phyloP scores from a whole-genome alignment of 352 stramenopile species.

The Globisporangium sylvaticum region DNA sequence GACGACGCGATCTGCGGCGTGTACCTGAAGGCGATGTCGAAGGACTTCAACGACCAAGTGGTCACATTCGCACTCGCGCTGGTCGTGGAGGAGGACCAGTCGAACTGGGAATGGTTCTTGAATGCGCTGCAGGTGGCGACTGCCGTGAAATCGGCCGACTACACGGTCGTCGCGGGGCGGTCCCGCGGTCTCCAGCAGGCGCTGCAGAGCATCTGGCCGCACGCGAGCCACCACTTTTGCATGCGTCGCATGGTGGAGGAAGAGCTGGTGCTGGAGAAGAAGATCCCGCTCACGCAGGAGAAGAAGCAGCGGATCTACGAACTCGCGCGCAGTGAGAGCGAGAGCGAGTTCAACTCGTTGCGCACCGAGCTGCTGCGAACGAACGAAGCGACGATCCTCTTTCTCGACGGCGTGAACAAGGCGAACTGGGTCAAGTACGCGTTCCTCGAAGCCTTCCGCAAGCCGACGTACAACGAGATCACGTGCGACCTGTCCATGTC shows the following conservation, averaged over 20 bases:
- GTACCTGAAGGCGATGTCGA: conserved; percentile 66
- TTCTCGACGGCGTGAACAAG: conserved; percentile 53
- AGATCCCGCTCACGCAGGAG: conserved; percentile 54
- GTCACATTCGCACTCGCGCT: conserved; percentile 65
- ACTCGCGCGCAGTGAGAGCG: conserved; percentile 62
- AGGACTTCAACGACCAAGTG: conserved; percentile 73
- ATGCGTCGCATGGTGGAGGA: conserved; percentile 74
- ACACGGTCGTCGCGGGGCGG: conserved; percentile 63
- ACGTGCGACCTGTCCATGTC: conserved; percentile 58
- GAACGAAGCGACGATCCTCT: conserved; percentile 46
- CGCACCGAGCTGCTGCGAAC: conserved; percentile 45
- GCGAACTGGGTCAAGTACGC: conserved; percentile 76
- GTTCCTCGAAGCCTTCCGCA: conserved; percentile 59
- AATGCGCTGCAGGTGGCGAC: conserved; percentile 38
- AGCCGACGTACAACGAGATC: conserved; percentile 70
- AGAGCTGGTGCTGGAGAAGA: conserved; percentile 52
- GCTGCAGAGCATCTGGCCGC: conserved; percentile 46
- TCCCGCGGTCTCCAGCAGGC: conserved; percentile 47
- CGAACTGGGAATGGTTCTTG: conserved; percentile 80
- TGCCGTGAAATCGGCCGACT: conserved; percentile 49
- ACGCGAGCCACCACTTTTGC: conserved; percentile 63
- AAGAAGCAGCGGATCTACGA: conserved; percentile 72
- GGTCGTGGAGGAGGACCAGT: conserved; percentile 56
- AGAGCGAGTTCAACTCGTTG: conserved; percentile 63
- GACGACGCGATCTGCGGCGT: conserved; percentile 71